phyloP scores from a whole-genome alignment of 768 basidiomycete species.

The Rhodotorula kratochvilovae region DNA sequence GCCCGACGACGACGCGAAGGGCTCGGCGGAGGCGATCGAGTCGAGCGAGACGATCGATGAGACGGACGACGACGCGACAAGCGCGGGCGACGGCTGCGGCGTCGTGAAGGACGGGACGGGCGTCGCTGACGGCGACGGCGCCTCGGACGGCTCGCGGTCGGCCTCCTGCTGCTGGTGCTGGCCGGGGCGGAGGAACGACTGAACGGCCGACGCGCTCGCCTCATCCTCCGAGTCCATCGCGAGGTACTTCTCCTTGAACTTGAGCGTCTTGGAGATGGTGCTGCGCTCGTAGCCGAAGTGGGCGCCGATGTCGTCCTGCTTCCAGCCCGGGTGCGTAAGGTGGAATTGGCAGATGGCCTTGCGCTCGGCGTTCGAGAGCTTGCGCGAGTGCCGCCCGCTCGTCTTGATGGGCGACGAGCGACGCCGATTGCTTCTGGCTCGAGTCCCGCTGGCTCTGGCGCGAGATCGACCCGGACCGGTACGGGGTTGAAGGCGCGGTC shows the following conservation, averaged over 20 bases:
- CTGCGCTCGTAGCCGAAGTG: constrained; percentile 77
- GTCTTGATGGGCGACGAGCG: constrained; percentile 33
- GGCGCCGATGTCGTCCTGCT: constrained; percentile 78
- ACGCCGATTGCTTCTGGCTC: constrained; percentile 11
- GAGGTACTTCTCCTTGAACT: constrained; percentile 77
- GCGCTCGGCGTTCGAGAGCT: constrained; percentile 67
- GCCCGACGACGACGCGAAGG: neutral
- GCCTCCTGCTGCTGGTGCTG: constrained; percentile 42
- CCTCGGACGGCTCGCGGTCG: constrained; percentile 56
- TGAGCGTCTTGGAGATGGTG: constrained; percentile 89
- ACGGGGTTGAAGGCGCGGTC: constrained; percentile 7
- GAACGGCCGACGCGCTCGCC: neutral
- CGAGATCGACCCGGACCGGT: constrained; percentile 10
- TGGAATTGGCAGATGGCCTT: constrained; percentile 69
- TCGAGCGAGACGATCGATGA: constrained; percentile 16
- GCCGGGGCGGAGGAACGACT: neutral
- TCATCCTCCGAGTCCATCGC: constrained; percentile 57
- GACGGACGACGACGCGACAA: neutral
- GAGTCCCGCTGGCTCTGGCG: constrained; percentile 10
- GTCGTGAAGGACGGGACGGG: neutral
- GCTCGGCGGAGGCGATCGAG: constrained; percentile 4
- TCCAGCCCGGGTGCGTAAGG: constrained; percentile 60
- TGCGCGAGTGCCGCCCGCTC: constrained; percentile 17
- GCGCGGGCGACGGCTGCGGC: neutral
- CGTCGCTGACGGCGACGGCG: constrained; percentile 51